Evolutionary conservation across 257 asterid genomes (phyloP).

Genomic region (Solanum neorickii): DNA sequence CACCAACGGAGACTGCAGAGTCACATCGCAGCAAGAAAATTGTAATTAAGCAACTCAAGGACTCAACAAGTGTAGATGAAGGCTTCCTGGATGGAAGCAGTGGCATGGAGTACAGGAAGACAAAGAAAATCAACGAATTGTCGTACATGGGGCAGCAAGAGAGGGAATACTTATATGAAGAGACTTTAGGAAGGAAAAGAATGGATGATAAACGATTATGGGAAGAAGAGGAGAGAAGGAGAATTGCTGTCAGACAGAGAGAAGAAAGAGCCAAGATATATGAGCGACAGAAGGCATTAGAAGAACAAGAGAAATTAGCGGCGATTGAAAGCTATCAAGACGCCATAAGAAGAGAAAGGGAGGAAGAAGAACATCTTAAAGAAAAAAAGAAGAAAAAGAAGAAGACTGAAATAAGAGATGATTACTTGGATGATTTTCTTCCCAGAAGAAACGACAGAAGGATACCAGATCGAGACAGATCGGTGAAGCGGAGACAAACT

Average conservation of each 20-base stretch:
- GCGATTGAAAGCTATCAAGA: conserved; percentile 60
- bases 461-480: conserved; percentile 58
- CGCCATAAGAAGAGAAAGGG: conserved; percentile 73
- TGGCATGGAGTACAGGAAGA: conserved; percentile 64
- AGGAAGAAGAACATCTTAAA: conserved; percentile 74
- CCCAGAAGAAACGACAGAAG: conserved; percentile 66
- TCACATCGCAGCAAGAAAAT: conserved; percentile 73
- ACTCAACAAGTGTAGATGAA: conserved; percentile 54
- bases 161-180: conserved; percentile 35
- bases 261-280: conserved; percentile 45
- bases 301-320: conserved; percentile 53
- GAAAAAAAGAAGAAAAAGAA: conserved; percentile 73
- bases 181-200: conserved; percentile 45
- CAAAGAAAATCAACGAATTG: conserved; percentile 67
- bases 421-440: conserved; percentile 59
- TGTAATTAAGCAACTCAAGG: conserved; percentile 68
- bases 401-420: conserved; percentile 47
- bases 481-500: conserved; percentile 40
- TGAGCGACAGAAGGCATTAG: conserved; percentile 43
- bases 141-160: conserved; percentile 52
- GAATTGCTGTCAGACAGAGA: conserved; percentile 36
- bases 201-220: conserved; percentile 49
- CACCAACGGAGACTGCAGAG: conserved; percentile 70
- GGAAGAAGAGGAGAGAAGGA: conserved; percentile 53
- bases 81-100: conserved; percentile 81